Evolutionary conservation across 345 rosid genomes (phyloP), one percentile per base, ranked within the genome.

Genomic region (Salix exigua): DNA sequence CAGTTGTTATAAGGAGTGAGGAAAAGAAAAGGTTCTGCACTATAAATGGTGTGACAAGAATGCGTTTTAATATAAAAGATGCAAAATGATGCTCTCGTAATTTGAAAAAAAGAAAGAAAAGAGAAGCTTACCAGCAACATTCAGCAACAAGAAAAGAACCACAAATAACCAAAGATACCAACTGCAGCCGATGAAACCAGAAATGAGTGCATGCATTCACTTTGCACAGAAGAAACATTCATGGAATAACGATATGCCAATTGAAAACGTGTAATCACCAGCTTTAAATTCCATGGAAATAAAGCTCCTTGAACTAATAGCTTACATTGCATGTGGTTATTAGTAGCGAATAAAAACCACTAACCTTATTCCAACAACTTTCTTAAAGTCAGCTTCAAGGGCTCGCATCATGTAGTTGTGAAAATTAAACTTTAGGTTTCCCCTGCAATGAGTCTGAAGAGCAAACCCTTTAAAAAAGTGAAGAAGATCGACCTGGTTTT

Each of bases 121-220:
- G n/a, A n/a, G n/a, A n/a, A n/a, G n/a, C n/a, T n/a, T n/a, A 96
- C 99, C 98, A 53, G 89, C 79, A 60, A 93, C 85, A 84, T 96
- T 93, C 66, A 93, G 88, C 80, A 92, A 66, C 89, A 96, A 86
- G 90, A 96, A 96, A 78, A 93, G 44, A 80, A 96, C 87, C 51
- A 93, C 95, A 28, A 93, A 93, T 78, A 90, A 75, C 99, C 98
- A 96, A 58, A 96, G 98, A 83, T 89, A 93, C 99, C 99, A 96
- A 80, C 99, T 92, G 91, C 88, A 89, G 68, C 58, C 75, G 17
- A 79, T 40, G 68, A 21, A 71, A 70, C 16, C 62, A 58, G 14
- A 58, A 23, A n/a, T 58, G 9, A 58, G 62, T 23, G 11, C 62
- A 23, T 23, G 11, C 62, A 23, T 23, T 58, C 28, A 9, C 28